Evolutionary conservation across 805 yeast species (phyloP).

Genomic region (Nakazawaea laoshanensis): DNA sequence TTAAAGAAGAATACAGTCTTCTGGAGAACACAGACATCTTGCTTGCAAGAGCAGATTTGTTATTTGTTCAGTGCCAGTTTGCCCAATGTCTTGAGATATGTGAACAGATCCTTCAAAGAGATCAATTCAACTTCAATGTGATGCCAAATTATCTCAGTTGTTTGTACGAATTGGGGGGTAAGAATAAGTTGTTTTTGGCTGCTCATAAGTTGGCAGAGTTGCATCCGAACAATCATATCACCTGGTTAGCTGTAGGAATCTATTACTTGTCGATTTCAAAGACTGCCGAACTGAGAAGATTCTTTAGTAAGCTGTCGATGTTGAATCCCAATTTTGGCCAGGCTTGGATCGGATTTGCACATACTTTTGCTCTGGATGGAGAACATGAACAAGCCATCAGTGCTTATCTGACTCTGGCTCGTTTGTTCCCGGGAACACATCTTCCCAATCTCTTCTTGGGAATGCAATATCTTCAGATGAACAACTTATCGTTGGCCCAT

Average conservation of each 20-base stretch:
- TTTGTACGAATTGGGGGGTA: slow-evolving; percentile 75
- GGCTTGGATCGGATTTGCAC: slow-evolving; percentile 98
- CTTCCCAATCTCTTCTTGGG: slow-evolving; percentile 86
- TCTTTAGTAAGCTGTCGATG: slow-evolving; percentile 82
- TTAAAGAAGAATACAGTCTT: slow-evolving; percentile 66
- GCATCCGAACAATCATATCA: slow-evolving; percentile 71
- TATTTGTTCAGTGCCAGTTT: slow-evolving; percentile 71
- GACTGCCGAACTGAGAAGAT: slow-evolving; percentile 75
- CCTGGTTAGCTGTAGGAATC: slow-evolving; percentile 91
- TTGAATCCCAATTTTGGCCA: slow-evolving; percentile 85
- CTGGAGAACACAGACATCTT: slow-evolving; percentile 64
- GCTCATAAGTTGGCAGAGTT: slow-evolving; percentile 83
- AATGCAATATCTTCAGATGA: slow-evolving; percentile 91
- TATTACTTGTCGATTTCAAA: slow-evolving; percentile 74
- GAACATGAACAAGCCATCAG: slow-evolving; percentile 98
- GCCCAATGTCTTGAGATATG: slow-evolving; percentile 69
- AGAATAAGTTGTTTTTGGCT: slow-evolving; percentile 67
- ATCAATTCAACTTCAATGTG: slow-evolving; percentile 62
- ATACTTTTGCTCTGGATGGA: slow-evolving; percentile 95
- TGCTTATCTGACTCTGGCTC: slow-evolving; percentile 92
- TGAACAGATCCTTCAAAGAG: slow-evolving; percentile 48
- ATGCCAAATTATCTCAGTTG: slow-evolving; percentile 79
- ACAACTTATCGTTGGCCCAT: slow-evolving; percentile 72
- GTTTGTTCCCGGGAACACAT: slow-evolving; percentile 86
- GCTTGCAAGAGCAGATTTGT: slow-evolving; percentile 57